Conservation (phyloP, 2,329 filamentous ascomycete genomes). For the Cercospora canescens region DNA sequence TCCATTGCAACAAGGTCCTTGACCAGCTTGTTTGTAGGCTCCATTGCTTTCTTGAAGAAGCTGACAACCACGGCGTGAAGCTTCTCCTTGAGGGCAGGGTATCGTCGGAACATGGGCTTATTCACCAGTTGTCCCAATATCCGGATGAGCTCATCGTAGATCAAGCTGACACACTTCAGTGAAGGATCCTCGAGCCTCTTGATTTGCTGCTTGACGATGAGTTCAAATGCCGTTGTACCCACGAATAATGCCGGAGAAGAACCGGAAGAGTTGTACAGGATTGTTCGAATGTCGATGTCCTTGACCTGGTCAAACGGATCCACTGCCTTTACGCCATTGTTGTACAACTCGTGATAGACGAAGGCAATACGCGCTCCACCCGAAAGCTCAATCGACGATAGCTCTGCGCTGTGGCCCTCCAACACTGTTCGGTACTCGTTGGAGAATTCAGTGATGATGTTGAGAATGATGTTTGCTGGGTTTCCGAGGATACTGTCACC, state of each 20-base stretch:
- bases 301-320: conserved; percentile 98
- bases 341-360: conserved; percentile 97
- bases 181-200: conserved; percentile 94
- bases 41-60: conserved; percentile 99
- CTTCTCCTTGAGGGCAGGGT: conserved; percentile 94
- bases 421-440: conserved; percentile 96
- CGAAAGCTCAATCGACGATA: conserved; percentile 91
- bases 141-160: conserved; percentile 95
- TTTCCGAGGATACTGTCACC: conserved; percentile 96
- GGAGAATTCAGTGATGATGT: conserved; percentile 98
- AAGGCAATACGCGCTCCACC: conserved; percentile 98
- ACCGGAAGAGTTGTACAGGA: conserved; percentile 98
- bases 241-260: conserved; percentile 96
- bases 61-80: conserved; percentile 87
- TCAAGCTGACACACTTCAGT: conserved; percentile 93
- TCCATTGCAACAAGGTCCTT: conserved; percentile 93
- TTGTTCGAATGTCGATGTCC: conserved; percentile 94
- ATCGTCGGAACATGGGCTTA: conserved; percentile 88
- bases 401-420: conserved; percentile 93
- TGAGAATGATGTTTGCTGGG: conserved; percentile 92
- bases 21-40: conserved; percentile 96
- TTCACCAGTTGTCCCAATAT: conserved; percentile 87
- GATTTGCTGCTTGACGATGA: conserved; percentile 99
- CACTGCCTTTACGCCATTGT: conserved; percentile 94
- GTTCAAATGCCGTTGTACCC: conserved; percentile 94